A percentile compares a stretch with the other conserved stretches of the same genome.
Conservation (phyloP, 2,329 filamentous ascomycete species). For the Sclerotinia sclerotiorum region DNA sequence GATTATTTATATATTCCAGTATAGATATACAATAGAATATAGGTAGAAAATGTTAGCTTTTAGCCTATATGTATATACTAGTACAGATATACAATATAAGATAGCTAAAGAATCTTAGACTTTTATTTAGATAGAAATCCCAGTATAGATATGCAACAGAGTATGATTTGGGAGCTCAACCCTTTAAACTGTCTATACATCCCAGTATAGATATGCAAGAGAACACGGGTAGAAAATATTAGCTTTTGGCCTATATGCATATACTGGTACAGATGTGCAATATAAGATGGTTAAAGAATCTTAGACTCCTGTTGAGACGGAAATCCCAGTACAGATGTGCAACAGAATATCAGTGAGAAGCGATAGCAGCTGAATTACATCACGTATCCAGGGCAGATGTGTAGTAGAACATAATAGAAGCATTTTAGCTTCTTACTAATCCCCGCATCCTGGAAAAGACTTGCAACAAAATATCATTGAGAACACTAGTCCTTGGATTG, state of each 20-base stretch:
- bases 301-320: background rate
- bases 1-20: too few species aligned
- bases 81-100: too few species aligned
- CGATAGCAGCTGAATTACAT: background rate
- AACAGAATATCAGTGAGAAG: background rate
- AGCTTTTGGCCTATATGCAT: background rate
- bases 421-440: too few species aligned
- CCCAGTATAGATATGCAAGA: slow-evolving; percentile 13
- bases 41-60: too few species aligned
- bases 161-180: background rate
- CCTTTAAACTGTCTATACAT: background rate
- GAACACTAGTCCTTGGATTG: background rate
- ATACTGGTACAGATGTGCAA: background rate
- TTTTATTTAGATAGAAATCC: too few species aligned
- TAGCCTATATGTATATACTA: too few species aligned
- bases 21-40: too few species aligned
- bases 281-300: background rate
- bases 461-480: background rate
- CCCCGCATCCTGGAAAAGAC: too few species aligned
- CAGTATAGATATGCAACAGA: background rate
- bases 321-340: background rate
- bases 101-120: too few species aligned
- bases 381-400: too few species aligned
- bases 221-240: background rate
- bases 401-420: too few species aligned